Base-by-base conservation (phyloP, 1,284 basidiomycete genomes). In the Singerocomus inundabilis region DNA sequence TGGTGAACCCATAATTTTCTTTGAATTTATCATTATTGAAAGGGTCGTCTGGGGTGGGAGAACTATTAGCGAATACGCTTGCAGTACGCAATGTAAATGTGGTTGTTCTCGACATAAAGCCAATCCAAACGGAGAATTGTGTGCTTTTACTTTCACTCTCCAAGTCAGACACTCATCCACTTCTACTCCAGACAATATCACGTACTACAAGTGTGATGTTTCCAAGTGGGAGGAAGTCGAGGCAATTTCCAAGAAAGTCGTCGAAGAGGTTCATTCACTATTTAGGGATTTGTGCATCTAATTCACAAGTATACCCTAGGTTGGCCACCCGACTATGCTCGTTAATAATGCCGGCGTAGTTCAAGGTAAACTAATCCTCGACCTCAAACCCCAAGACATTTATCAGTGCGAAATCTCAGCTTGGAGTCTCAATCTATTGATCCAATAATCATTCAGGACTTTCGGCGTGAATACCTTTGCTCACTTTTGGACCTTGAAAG, bases 341-440 rank as follows among this genome's bases (percentile, higher is more conserved):
- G 77, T 99, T 62, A 98, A 98, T 72, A 98, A 98, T 62, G 96
- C 96, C 1, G 96, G 94, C n/a, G 83, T 98, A 47, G 91, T 91
- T 29, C 88, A 94, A 69, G 93, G 94, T 28, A 94, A 93, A 62
- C 73, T 86, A 1, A 72, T 98, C 24, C 71, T 94, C 5, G 93
- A 95, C 61, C 75, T 98, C 44, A 75, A 73, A 1, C 77, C 87
- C 1, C 77, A 81, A 38, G 94, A 98, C 61, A 70, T 98, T 34
- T 73, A 83, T 55, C 85, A 89, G 93, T 95, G 61, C 57, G 86
- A 50, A 33, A 32, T 24, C 46, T n/a, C 49, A 28, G 6, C 16
- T 12, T 3, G 7, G n/a, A 13, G 15, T 9, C 9, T 24, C 10
- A 11, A 46, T 29, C 13, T 6, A 5, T 48, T 54, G 21, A 28